Evolutionary conservation across 1,139 yeast species (phyloP), one percentile per base, ranked within the genome.

Genomic region (Blastobotrys indianensis): DNA sequence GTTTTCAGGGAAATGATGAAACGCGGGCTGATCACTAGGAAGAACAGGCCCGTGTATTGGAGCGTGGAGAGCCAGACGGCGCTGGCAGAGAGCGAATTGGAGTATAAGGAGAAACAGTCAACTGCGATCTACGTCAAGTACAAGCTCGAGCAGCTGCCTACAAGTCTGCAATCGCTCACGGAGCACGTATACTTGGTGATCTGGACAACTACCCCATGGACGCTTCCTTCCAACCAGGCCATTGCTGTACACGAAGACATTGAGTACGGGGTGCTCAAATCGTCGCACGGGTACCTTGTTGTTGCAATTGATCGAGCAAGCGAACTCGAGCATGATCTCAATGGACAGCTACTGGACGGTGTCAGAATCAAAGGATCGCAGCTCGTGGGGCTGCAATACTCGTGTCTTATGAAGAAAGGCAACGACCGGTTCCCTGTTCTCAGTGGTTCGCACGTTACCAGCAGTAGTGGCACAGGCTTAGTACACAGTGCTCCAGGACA

Each of bases 151-250:
- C 25, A 39, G 12, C 32, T 32, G 45, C 15, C 38, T 6, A 45
- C 40, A 1, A 47, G 43, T 1, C 46, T 65, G 1, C 30, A 40
- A 9, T 11, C 11, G 3, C 13, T 46, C 10, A 30, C 30, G 29
- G 25, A 38, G 11, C 51, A 50, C 12, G 41, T 59, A 2, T 50
- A 52, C 15, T 57, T 63, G 8, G 61, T 65, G 2, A 86, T 92
- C 47, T 92, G 99, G 99, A 92, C 99, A 0, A 88, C 97, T 1
- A 92, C 98, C 1, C 97, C 98, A 0, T 92, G 99, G 99, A 94
- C 99, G 0, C 70, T 94, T 32, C 85, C 87, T 2, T 83, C 95
- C 0, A 92, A 94, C 60, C 74, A 75, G 52, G 97, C 97, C 0
- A 79, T 92, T 43, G 84, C 94, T 42, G 74, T 85, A 37, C 79